Percentiles rank a stretch among this genome's conserved stretches.
These are phyloP conservation scores for Luvunga scandens DNA, from an alignment of 345 rosid species.

Conservation along the genomic window DNA sequence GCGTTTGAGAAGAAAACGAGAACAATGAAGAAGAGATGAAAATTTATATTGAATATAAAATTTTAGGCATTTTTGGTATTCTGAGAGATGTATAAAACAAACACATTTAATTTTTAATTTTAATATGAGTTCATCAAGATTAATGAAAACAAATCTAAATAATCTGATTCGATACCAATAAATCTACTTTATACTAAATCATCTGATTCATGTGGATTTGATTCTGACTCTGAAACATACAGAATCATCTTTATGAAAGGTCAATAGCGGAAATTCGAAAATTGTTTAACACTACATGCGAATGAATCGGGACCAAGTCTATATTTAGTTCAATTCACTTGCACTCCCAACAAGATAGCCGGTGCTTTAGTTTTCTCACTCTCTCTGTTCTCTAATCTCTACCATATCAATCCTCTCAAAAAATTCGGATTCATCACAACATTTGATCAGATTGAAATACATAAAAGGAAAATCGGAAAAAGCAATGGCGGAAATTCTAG, in stretches of 20 bases:
- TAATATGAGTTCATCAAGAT: no score
- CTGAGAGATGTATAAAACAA: no score
- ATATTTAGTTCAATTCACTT: neutral
- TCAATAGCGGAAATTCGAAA: conserved; percentile 4
- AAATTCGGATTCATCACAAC: neutral
- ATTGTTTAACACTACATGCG: neutral
- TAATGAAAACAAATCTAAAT: no score
- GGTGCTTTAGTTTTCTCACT: neutral
- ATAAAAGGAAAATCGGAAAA: neutral
- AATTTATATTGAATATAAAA: no score
- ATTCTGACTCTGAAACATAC: no score
- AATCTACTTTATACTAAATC: no score
- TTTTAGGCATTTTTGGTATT: no score
- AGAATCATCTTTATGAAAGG: neutral
- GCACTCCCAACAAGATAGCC: neutral
- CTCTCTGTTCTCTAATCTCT: neutral
- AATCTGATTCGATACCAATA: no score
- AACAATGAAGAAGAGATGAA: no score
- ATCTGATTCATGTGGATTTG: neutral
- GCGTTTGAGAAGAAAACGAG: no score
- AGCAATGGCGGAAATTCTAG: conserved; percentile 50
- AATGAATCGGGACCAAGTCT: neutral
- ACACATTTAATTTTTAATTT: no score
- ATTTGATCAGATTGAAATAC: neutral
- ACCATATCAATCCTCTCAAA: neutral